phyloP scores from a whole-genome alignment of 768 basidiomycete genomes.

The Neoboletus magnificus region DNA sequence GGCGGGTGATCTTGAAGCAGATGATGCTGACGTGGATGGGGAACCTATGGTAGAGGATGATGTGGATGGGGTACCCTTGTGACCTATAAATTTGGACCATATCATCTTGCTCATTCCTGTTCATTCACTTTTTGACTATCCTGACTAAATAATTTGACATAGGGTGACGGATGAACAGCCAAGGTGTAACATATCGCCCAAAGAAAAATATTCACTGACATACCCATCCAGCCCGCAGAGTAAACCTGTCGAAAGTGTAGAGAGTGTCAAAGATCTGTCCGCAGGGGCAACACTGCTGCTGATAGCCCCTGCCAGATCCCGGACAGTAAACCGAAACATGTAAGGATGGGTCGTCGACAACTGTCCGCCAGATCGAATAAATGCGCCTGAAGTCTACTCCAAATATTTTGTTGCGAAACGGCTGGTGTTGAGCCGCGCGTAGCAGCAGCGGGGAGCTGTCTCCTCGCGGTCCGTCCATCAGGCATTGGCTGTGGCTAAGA shows the following conservation, averaged over 20 bases:
- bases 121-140: background rate
- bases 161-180: background rate
- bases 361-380: slow-evolving; percentile 13
- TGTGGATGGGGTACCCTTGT: slow-evolving; percentile 40
- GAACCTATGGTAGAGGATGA: slow-evolving; percentile 34
- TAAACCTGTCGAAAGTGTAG: background rate
- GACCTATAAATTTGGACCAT: background rate
- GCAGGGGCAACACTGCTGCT: slow-evolving; percentile 12
- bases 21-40: slow-evolving; percentile 24
- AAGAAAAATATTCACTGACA: background rate
- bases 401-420: background rate
- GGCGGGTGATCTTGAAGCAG: slow-evolving; percentile 14
- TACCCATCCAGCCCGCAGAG: background rate
- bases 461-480: background rate
- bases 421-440: background rate
- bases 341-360: slow-evolving; percentile 22
- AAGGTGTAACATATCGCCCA: background rate
- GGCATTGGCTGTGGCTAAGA: slow-evolving; percentile 14
- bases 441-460: background rate
- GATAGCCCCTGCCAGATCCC: slow-evolving; percentile 21
- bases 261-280: slow-evolving; percentile 27
- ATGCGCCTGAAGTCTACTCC: slow-evolving; percentile 13
- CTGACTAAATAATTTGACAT: background rate
- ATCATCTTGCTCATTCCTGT: background rate
- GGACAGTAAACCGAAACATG: slow-evolving; percentile 16